Evolutionary conservation across 495 filamentous ascomycete species (phyloP).

Genomic region (Talaromyces wortmannii): DNA sequence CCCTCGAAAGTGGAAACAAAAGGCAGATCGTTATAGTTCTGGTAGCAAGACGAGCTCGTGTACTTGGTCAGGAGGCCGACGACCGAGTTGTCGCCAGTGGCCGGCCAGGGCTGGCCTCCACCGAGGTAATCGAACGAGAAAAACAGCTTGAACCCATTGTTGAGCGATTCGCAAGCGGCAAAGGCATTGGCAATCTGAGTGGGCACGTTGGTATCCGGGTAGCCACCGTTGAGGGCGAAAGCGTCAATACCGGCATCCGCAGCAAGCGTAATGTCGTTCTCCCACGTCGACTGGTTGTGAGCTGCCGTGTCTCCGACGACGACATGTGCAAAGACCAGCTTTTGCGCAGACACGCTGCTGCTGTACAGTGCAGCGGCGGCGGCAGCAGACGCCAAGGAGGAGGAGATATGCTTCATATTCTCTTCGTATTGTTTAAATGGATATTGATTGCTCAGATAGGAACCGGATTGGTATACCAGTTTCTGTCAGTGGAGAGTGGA

Average conservation of each 20-base stretch:
- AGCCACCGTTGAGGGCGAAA: slow-evolving; percentile 63
- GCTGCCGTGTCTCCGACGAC: slow-evolving; percentile 23
- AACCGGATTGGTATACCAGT: neutral
- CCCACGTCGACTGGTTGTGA: slow-evolving; percentile 43
- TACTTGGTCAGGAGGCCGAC: slow-evolving; percentile 48
- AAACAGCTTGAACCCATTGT: slow-evolving; percentile 51
- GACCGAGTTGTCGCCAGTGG: slow-evolving; percentile 34
- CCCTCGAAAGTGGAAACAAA: slow-evolving; percentile 74
- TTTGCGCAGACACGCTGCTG: slow-evolving; percentile 1
- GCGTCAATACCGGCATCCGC: slow-evolving; percentile 62
- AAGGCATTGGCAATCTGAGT: slow-evolving; percentile 46
- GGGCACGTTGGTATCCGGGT: slow-evolving; percentile 40
- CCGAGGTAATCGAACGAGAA: slow-evolving; percentile 63
- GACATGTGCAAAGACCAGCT: slow-evolving; percentile 28
- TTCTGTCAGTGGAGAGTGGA: neutral
- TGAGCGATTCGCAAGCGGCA: slow-evolving; percentile 41
- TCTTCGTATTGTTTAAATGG: neutral
- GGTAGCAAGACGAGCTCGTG: slow-evolving; percentile 42
- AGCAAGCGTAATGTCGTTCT: slow-evolving; percentile 52
- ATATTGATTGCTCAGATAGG: neutral
- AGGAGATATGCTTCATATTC: neutral
- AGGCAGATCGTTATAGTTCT: slow-evolving; percentile 45
- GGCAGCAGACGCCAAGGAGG: neutral
- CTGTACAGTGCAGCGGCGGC: neutral
- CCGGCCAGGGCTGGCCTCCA: slow-evolving; percentile 42